A percentile compares a stretch with the other conserved stretches of the same genome.
These are phyloP conservation scores for Elongisporangium undulatum DNA, from an alignment of 352 stramenopile species.

Conservation along the genomic window DNA sequence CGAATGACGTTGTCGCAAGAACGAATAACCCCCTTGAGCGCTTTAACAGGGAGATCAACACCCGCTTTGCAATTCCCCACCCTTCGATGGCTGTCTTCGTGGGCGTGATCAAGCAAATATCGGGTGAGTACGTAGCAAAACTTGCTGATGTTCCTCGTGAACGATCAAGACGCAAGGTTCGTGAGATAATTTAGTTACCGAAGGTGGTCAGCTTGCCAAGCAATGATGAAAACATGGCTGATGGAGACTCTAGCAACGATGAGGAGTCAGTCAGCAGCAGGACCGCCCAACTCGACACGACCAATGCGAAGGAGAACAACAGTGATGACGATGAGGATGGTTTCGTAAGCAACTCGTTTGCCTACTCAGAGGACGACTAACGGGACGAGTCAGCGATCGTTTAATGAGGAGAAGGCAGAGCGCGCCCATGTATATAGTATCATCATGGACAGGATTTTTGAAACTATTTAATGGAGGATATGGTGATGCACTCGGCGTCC, in stretches of 20 bases:
- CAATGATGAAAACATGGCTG: not conserved
- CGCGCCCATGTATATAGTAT: not conserved
- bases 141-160: not conserved
- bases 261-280: not conserved
- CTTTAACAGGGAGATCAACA: conserved; percentile 11
- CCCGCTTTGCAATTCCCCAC: conserved; percentile 9
- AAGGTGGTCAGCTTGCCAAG: not conserved
- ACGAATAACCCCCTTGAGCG: conserved; percentile 16
- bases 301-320: not conserved
- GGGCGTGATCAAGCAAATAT: conserved; percentile 11
- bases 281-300: not conserved
- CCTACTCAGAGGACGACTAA: not conserved
- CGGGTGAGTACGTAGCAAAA: not conserved
- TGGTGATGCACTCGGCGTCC: not conserved
- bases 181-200: not conserved
- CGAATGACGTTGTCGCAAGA: conserved; percentile 8
- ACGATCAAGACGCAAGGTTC: not conserved
- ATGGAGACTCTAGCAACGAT: not conserved
- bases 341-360: not conserved
- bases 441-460: not conserved
- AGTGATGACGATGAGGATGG: not conserved
- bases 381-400: not conserved
- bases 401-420: not conserved
- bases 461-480: not conserved
- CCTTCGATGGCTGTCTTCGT: conserved; percentile 10